Evolutionary conservation across 345 rosid genomes (phyloP).

Genomic region (Salix brachista): DNA sequence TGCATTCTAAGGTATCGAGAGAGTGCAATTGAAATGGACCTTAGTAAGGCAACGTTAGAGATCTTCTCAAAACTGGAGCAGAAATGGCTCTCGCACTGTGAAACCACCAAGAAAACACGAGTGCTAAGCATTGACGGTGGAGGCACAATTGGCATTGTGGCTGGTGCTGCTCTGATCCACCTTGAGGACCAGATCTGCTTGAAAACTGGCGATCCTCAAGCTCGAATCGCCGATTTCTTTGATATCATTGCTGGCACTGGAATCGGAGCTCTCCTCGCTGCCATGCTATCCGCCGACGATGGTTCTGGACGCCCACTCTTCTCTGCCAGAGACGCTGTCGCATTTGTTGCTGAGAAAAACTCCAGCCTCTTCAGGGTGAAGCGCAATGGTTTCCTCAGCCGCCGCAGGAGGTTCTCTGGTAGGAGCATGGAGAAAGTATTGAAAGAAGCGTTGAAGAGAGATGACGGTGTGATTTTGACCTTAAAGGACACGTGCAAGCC

Average conservation of each 20-base stretch:
- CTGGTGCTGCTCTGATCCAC: constrained; percentile 62
- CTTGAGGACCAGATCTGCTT: constrained; percentile 91
- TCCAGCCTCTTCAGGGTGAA: constrained; percentile 53
- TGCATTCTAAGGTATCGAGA: background rate
- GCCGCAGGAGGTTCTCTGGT: constrained; percentile 54
- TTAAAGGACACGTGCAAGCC: constrained; percentile 90
- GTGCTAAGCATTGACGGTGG: constrained; percentile 92
- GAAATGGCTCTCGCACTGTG: constrained; percentile 89
- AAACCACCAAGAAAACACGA: constrained; percentile 52
- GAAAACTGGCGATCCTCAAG: constrained; percentile 55
- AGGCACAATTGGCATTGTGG: constrained; percentile 60
- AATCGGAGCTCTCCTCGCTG: constrained; percentile 73
- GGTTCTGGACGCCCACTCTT: constrained; percentile 72
- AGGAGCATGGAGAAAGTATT: constrained; percentile 63
- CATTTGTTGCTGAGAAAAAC: constrained; percentile 36
- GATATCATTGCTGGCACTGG: constrained; percentile 90
- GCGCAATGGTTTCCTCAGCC: constrained; percentile 40
- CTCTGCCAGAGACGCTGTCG: constrained; percentile 68
- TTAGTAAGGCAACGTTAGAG: constrained; percentile 84
- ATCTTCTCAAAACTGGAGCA: constrained; percentile 88
- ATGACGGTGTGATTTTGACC: constrained; percentile 61
- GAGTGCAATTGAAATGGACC: constrained; percentile 46
- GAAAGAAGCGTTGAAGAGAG: constrained; percentile 53
- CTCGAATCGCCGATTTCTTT: constrained; percentile 77
- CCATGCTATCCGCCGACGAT: constrained; percentile 64